Evolutionary conservation across 352 stramenopile genomes (phyloP).

Genomic region (Globisporangium mamillatum): DNA sequence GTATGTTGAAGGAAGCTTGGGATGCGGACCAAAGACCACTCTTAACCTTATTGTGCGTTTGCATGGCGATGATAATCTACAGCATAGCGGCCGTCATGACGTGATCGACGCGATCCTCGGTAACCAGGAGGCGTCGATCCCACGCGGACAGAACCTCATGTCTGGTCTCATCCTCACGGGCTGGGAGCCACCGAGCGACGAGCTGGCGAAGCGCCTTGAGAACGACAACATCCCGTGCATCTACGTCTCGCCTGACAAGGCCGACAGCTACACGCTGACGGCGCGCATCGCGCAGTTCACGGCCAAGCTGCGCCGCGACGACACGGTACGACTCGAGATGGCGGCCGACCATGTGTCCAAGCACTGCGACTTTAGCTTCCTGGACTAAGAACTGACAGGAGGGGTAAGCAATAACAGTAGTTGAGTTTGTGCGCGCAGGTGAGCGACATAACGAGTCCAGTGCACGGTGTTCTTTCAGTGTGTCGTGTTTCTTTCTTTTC

Average conservation of each 20-base stretch:
- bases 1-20: conserved; percentile 23
- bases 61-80: neutral
- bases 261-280: conserved; percentile 86
- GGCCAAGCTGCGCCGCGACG: conserved; percentile 76
- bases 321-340: conserved; percentile 71
- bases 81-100: conserved; percentile 80
- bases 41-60: neutral
- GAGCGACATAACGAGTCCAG: neutral
- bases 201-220: conserved; percentile 67
- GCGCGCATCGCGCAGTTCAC: conserved; percentile 78
- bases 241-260: conserved; percentile 79
- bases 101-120: conserved; percentile 86
- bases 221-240: conserved; percentile 86
- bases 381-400: conserved; percentile 26
- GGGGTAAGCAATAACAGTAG: neutral
- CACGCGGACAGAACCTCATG: conserved; percentile 62
- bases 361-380: conserved; percentile 81
- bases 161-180: conserved; percentile 82
- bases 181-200: conserved; percentile 70
- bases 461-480: neutral
- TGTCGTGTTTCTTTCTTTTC: neutral
- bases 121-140: conserved; percentile 74
- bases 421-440: neutral
- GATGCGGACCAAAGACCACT: neutral
- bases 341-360: conserved; percentile 76